phyloP scores from a whole-genome alignment of 805 yeast genomes.

The Yarrowia sp. region DNA sequence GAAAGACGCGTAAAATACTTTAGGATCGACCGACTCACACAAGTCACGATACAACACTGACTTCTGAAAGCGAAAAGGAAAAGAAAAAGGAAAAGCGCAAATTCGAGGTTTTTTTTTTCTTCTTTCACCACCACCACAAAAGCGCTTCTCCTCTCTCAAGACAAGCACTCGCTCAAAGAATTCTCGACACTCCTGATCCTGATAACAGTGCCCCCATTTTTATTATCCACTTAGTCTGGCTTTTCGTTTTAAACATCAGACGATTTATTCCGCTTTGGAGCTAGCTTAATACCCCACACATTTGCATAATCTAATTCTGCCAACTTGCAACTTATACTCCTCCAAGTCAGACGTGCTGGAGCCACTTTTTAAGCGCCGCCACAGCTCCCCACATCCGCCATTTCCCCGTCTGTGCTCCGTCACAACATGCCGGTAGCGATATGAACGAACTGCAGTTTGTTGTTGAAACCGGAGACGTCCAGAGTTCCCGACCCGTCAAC shows the following conservation, averaged over 20 bases:
- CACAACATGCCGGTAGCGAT: slow-evolving; percentile 29
- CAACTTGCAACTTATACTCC: too few relatives aligned
- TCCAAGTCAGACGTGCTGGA: too few relatives aligned
- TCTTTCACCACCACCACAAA: neutral
- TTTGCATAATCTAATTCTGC: slow-evolving; percentile 28
- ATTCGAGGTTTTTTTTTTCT: neutral
- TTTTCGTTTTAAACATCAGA: slow-evolving; percentile 17
- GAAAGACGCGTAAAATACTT: slow-evolving; percentile 19
- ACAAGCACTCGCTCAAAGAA: too few relatives aligned
- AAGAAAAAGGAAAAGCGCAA: too few relatives aligned
- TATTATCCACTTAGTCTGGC: neutral
- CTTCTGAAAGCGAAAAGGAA: too few relatives aligned
- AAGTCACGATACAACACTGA: slow-evolving; percentile 11
- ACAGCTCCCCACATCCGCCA: neutral
- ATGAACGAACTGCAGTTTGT: slow-evolving; percentile 38
- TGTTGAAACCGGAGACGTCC: slow-evolving; percentile 34
- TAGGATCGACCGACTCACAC: slow-evolving; percentile 16
- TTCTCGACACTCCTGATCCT: too few relatives aligned
- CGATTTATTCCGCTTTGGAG: slow-evolving; percentile 14
- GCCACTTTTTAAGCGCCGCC: too few relatives aligned
- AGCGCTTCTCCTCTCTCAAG: neutral
- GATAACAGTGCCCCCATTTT: too few relatives aligned
- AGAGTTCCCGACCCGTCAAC: slow-evolving; percentile 16
- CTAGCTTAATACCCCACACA: slow-evolving; percentile 34
- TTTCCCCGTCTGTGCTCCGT: neutral